Evolutionary conservation across 768 basidiomycete species (phyloP).

Genomic region (Agaricus sinodeliciosus): DNA sequence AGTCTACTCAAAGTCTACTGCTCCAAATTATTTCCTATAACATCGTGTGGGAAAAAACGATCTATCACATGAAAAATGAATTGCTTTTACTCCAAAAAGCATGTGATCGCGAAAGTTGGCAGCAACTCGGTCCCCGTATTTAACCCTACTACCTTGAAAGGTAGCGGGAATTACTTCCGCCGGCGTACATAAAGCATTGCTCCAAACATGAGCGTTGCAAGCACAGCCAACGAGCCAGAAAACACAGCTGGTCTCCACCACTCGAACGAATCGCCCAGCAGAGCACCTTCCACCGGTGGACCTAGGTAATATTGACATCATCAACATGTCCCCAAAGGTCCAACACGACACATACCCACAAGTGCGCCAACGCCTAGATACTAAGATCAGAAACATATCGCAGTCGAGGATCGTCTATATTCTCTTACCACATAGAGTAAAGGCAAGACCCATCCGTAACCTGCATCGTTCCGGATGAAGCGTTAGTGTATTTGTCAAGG

Average conservation of each 20-base stretch:
- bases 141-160: too few relatives aligned
- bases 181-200: background rate
- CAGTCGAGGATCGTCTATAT: background rate
- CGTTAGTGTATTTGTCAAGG: background rate
- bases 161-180: background rate
- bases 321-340: background rate
- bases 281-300: conserved; percentile 13
- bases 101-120: too few relatives aligned
- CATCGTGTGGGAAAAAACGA: too few relatives aligned
- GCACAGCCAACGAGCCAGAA: conserved; percentile 5
- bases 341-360: conserved; percentile 7
- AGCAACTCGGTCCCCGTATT: too few relatives aligned
- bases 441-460: conserved; percentile 15
- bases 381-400: background rate
- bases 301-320: conserved; percentile 2
- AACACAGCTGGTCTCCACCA: conserved; percentile 15
- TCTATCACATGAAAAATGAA: too few relatives aligned
- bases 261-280: conserved; percentile 8
- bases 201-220: background rate
- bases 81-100: too few relatives aligned
- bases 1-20: too few relatives aligned
- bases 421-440: conserved; percentile 12
- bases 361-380: conserved; percentile 12
- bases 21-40: too few relatives aligned
- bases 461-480: background rate